Percentiles rank a stretch among this genome's conserved stretches.
These are phyloP conservation scores for Globisporangium carolinianum DNA, from an alignment of 352 stramenopile genomes.

Conservation along the genomic window DNA sequence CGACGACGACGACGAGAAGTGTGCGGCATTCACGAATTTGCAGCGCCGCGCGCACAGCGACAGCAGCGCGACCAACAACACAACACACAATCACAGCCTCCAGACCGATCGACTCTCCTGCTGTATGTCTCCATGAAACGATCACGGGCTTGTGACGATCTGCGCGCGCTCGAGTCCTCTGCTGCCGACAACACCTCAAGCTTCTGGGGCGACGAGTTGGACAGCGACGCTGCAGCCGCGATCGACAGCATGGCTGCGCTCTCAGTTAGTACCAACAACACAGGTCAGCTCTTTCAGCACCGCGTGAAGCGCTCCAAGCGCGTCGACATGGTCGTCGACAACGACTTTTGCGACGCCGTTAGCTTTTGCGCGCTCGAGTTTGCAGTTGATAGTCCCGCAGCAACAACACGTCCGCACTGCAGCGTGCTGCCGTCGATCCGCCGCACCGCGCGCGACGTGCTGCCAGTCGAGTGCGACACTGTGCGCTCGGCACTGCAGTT, in stretches of 20 bases:
- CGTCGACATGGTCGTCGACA: constrained; percentile 9
- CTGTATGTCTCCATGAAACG: constrained; percentile 40
- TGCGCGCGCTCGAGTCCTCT: constrained; percentile 42
- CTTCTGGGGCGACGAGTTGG: constrained; percentile 1
- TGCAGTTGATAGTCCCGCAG: neutral
- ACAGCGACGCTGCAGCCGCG: neutral
- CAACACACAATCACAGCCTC: constrained; percentile 1
- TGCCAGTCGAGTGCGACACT: constrained; percentile 9
- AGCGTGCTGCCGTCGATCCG: constrained; percentile 9
- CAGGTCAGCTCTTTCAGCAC: constrained; percentile 6
- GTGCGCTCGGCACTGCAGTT: constrained; percentile 11
- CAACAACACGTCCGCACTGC: neutral
- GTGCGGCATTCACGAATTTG: constrained; percentile 10
- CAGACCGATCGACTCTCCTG: constrained; percentile 1
- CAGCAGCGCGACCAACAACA: neutral
- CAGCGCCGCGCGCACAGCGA: constrained; percentile 8
- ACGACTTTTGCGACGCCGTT: constrained; percentile 4
- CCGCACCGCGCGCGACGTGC: constrained; percentile 10
- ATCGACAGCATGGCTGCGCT: neutral
- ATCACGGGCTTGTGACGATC: constrained; percentile 62
- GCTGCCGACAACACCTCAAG: neutral
- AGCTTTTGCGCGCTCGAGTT: neutral
- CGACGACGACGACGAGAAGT: too few species aligned
- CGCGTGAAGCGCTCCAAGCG: constrained; percentile 11
- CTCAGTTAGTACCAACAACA: neutral